Evolutionary conservation across 2,329 filamentous ascomycete genomes (phyloP).

Genomic region (Stagonosporopsis cucurbitacearum): DNA sequence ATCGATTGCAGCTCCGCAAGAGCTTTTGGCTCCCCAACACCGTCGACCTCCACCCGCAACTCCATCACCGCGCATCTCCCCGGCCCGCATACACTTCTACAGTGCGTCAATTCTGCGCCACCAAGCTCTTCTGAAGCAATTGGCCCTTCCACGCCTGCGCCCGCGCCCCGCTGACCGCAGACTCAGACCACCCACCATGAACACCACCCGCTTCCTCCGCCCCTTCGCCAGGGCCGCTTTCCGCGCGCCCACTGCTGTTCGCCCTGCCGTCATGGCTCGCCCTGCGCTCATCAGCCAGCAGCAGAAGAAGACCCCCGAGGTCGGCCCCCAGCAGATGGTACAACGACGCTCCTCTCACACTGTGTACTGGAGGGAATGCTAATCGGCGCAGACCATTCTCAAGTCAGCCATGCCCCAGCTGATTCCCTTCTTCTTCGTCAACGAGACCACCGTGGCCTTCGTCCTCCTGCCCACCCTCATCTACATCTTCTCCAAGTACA

Average conservation of each 20-base stretch:
- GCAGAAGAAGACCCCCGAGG: constrained; percentile 44
- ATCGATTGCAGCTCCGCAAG: constrained; percentile 24
- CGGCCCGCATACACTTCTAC: constrained; percentile 35
- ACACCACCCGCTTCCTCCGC: constrained; percentile 52
- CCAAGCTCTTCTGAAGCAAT: constrained; percentile 28
- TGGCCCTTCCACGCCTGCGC: constrained; percentile 31
- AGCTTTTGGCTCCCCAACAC: constrained; percentile 42
- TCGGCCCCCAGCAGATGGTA: constrained; percentile 46
- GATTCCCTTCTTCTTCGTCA: constrained; percentile 55
- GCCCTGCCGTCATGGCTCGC: constrained; percentile 45
- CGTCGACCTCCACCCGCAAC: constrained; percentile 36
- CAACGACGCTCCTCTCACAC: not conserved
- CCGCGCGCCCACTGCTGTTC: constrained; percentile 47
- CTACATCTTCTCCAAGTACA: constrained; percentile 54
- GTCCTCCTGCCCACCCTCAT: constrained; percentile 51
- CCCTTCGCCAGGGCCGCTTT: constrained; percentile 50
- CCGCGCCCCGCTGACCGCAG: constrained; percentile 39
- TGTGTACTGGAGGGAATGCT: constrained; percentile 10
- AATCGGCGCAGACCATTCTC: constrained; percentile 45
- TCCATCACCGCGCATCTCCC: constrained; percentile 46
- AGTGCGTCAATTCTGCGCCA: constrained; percentile 39
- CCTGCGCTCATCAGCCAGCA: constrained; percentile 45
- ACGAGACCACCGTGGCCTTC: constrained; percentile 53
- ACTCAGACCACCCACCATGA: constrained; percentile 48
- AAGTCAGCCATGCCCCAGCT: constrained; percentile 55